Percentiles rank a stretch among this genome's conserved stretches.
Evolutionary conservation across 257 asterid genomes (phyloP).

Genomic region (Solanum bulbocastanum): DNA sequence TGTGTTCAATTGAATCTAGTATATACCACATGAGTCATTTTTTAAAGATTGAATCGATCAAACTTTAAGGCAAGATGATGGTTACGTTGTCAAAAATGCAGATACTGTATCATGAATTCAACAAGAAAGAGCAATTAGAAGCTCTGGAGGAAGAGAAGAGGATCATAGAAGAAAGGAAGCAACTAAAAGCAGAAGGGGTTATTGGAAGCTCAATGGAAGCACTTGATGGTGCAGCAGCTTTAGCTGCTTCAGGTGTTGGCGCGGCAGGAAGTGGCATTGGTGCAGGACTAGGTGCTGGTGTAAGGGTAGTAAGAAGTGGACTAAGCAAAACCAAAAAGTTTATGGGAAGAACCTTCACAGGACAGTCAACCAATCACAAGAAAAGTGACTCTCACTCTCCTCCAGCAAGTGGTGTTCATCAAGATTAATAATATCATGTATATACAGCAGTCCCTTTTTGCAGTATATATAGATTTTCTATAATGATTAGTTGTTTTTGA

Average conservation of each 20-base stretch:
- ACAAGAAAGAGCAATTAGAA: slow-evolving; percentile 72
- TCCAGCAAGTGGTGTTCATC: background rate
- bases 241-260: slow-evolving; percentile 49
- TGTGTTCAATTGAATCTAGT: background rate
- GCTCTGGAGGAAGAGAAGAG: slow-evolving; percentile 83
- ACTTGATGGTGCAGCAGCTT: slow-evolving; percentile 73
- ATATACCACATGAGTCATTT: background rate
- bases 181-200: slow-evolving; percentile 78
- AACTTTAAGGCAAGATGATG: background rate
- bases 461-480: background rate
- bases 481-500: background rate
- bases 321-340: slow-evolving; percentile 80
- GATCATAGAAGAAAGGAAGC: slow-evolving; percentile 72
- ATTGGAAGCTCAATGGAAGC: slow-evolving; percentile 96
- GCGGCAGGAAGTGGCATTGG: slow-evolving; percentile 65
- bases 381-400: background rate
- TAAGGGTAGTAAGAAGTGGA: slow-evolving; percentile 71
- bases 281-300: slow-evolving; percentile 62
- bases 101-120: slow-evolving; percentile 72
- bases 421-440: background rate
- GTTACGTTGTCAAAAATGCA: slow-evolving; percentile 13
- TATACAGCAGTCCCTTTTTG: background rate
- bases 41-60: background rate
- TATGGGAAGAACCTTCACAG: slow-evolving; percentile 74
- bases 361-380: slow-evolving; percentile 26